phyloP scores from a whole-genome alignment of 495 filamentous ascomycete genomes.

The Penicillium antarcticum region DNA sequence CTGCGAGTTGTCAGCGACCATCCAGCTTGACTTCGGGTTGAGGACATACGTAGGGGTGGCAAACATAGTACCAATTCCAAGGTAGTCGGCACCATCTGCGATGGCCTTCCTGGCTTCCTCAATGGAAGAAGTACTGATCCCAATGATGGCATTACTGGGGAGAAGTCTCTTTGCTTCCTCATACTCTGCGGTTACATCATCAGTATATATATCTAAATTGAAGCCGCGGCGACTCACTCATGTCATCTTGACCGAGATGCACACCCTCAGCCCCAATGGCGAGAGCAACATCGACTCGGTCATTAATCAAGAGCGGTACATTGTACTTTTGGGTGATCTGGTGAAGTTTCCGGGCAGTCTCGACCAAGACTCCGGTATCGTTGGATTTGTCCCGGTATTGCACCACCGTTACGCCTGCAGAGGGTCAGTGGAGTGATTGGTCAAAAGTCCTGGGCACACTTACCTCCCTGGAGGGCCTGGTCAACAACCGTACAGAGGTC shows the following conservation, averaged over 20 bases:
- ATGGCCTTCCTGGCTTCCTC: conserved; percentile 66
- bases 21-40: not conserved
- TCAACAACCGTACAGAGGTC: conserved; percentile 74
- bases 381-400: conserved; percentile 88
- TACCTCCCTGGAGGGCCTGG: conserved; percentile 69
- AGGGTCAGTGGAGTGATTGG: conserved; percentile 7
- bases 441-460: conserved; percentile 2
- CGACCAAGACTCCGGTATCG: conserved; percentile 69
- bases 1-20: conserved; percentile 20
- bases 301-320: conserved; percentile 89
- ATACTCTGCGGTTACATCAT: conserved; percentile 22
- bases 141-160: conserved; percentile 65
- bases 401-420: conserved; percentile 71
- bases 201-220: not conserved
- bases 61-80: conserved; percentile 85
- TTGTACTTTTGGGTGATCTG: conserved; percentile 59
- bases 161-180: conserved; percentile 66
- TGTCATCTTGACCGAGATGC: conserved; percentile 93
- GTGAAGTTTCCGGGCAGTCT: conserved; percentile 69
- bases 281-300: conserved; percentile 88
- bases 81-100: conserved; percentile 74
- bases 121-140: conserved; percentile 67
- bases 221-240: conserved; percentile 51
- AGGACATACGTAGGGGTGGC: conserved; percentile 69
- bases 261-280: conserved; percentile 86